Conservation (phyloP, 441 rosid genomes). For the Iberis amara region DNA sequence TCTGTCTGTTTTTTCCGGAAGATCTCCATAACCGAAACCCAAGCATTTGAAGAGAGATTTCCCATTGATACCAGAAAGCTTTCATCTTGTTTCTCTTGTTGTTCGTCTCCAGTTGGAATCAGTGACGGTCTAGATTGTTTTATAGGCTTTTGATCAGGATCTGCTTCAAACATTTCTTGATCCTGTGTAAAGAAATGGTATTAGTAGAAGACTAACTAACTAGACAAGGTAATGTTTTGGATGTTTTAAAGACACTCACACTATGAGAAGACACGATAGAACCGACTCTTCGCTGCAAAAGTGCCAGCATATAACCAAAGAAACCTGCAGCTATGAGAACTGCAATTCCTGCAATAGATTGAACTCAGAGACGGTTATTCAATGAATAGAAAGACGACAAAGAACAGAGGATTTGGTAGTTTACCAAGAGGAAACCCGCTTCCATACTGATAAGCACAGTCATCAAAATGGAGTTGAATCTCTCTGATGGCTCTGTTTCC, state of each 20-base stretch:
- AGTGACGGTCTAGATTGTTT: slow-evolving; percentile 74
- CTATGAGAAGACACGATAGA: slow-evolving; percentile 56
- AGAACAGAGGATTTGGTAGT: not conserved
- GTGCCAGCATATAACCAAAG: slow-evolving; percentile 84
- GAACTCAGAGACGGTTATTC: not conserved
- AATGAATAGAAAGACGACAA: not conserved
- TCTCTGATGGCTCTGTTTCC: slow-evolving; percentile 82
- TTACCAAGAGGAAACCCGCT: slow-evolving; percentile 64
- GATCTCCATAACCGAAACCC: slow-evolving; percentile 54
- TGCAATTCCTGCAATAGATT: slow-evolving; percentile 52
- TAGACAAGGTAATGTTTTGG: not conserved
- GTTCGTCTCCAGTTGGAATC: slow-evolving; percentile 66
- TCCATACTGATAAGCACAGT: slow-evolving; percentile 60
- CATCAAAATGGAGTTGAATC: slow-evolving; percentile 74
- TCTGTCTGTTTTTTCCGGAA: slow-evolving; percentile 28
- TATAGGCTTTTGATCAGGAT: slow-evolving; percentile 48
- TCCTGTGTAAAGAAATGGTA: slow-evolving; percentile 38
- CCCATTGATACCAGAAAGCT: slow-evolving; percentile 59
- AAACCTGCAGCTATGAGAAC: slow-evolving; percentile 70
- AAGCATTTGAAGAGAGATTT: slow-evolving; percentile 50
- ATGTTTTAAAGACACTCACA: slow-evolving; percentile 36
- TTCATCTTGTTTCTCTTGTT: slow-evolving; percentile 68
- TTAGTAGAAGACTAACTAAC: slow-evolving; percentile 1
- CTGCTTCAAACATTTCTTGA: slow-evolving; percentile 32
- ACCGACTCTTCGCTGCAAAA: slow-evolving; percentile 70